These are phyloP conservation scores for Scheffersomyces cryptocercus DNA, from an alignment of 1,139 yeast species.

Conservation along the genomic window DNA sequence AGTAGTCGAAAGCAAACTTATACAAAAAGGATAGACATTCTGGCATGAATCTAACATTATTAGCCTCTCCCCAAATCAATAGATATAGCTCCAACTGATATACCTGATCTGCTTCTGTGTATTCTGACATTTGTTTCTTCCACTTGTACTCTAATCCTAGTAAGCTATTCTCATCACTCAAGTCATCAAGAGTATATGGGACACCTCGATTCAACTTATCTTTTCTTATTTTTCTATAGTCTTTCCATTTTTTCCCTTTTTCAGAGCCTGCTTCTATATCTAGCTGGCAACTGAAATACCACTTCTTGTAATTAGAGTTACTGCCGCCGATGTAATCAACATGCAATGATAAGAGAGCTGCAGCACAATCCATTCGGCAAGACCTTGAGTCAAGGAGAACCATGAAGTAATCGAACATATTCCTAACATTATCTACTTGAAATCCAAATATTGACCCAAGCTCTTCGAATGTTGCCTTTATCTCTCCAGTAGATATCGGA, in stretches of 20 bases:
- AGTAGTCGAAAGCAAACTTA: slow-evolving; percentile 31
- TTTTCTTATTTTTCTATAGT: background rate
- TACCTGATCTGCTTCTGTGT: slow-evolving; percentile 22
- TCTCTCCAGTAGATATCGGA: slow-evolving; percentile 17
- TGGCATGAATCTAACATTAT: slow-evolving; percentile 43
- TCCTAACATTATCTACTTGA: slow-evolving; percentile 35
- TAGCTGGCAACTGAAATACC: slow-evolving; percentile 40
- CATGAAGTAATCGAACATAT: slow-evolving; percentile 44
- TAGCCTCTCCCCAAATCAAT: slow-evolving; percentile 47
- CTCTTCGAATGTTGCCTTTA: slow-evolving; percentile 20
- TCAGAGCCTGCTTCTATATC: slow-evolving; percentile 4
- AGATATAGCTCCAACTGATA: slow-evolving; percentile 35
- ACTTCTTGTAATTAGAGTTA: slow-evolving; percentile 39
- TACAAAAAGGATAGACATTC: slow-evolving; percentile 43
- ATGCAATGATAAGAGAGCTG: slow-evolving; percentile 39
- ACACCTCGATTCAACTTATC: background rate
- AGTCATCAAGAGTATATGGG: slow-evolving; percentile 14
- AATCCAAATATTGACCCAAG: slow-evolving; percentile 31
- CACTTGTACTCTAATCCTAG: slow-evolving; percentile 22
- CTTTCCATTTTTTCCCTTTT: background rate
- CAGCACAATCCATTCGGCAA: slow-evolving; percentile 35
- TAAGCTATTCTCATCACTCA: slow-evolving; percentile 16
- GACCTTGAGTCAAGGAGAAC: slow-evolving; percentile 41
- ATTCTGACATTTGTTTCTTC: slow-evolving; percentile 21
- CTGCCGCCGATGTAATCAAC: slow-evolving; percentile 46